Percentiles rank a stretch among this genome's conserved stretches.
Evolutionary conservation across 345 rosid species (phyloP).

Genomic region (Kandelia obovata): DNA sequence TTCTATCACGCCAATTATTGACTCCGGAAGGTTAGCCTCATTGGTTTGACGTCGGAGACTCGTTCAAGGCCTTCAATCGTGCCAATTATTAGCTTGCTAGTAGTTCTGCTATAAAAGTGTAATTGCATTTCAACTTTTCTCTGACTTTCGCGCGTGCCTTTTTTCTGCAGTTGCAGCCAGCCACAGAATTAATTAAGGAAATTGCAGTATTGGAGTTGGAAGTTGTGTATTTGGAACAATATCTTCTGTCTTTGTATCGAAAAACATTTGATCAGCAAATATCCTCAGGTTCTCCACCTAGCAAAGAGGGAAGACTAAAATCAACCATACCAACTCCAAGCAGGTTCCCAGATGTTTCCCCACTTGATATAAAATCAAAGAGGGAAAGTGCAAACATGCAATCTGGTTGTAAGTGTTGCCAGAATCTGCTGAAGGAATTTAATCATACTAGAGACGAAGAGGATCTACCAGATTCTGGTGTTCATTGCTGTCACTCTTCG

Average conservation of each 20-base stretch:
- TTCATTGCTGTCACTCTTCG: slow-evolving; percentile 73
- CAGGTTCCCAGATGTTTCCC: slow-evolving; percentile 38
- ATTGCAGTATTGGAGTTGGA: slow-evolving; percentile 85
- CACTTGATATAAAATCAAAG: slow-evolving; percentile 39
- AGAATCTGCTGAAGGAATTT: slow-evolving; percentile 32
- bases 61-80: too few relatives aligned
- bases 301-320: slow-evolving; percentile 44
- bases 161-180: slow-evolving; percentile 46
- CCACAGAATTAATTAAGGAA: slow-evolving; percentile 79
- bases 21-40: too few relatives aligned
- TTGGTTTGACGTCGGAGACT: too few relatives aligned
- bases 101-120: background rate
- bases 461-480: slow-evolving; percentile 46
- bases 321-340: slow-evolving; percentile 44
- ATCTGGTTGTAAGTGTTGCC: slow-evolving; percentile 39
- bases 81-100: too few relatives aligned
- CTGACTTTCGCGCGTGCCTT: slow-evolving; percentile 1
- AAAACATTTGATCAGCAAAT: slow-evolving; percentile 74
- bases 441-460: slow-evolving; percentile 34
- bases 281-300: slow-evolving; percentile 45
- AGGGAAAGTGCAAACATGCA: slow-evolving; percentile 35
- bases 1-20: too few relatives aligned
- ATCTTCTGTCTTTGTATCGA: slow-evolving; percentile 83
- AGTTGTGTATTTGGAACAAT: slow-evolving; percentile 82
- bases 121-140: background rate